Base-by-base conservation (phyloP, 371 early-diverging fungal genomes). In the Syncephalis plumigaleata region DNA sequence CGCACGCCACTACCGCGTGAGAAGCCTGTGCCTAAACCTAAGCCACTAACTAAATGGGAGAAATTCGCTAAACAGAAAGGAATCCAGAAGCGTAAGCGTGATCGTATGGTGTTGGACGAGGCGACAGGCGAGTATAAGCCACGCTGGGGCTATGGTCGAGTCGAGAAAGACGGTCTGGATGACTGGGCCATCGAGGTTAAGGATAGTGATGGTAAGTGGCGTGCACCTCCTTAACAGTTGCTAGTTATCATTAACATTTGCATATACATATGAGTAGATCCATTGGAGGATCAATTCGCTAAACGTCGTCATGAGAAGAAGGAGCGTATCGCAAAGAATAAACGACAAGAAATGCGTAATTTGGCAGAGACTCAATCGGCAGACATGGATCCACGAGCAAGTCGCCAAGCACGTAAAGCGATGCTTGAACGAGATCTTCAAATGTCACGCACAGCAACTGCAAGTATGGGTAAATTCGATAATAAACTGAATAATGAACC, bases 31-130 rank as follows among this genome's bases (percentile, higher is more conserved):
- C 91, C 94, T 46, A 84, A 84, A 65, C 81, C 74, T 36, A 84
- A 84, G 59, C 75, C 84, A 24, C 61, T 76, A 66, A 98, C 98
- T 4, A 80, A 89, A 56, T 99, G 99, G 99, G 98, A 99, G 68
- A 85, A 84, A 73, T 99, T 99, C 68, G 99, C 99, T 51, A 84
- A 89, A 63, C 71, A 73, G 54, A 99, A 98, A 72, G 97, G 97
- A 20, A 97, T 99, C 56, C 73, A 78, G 60, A 92, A 90, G 52
- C 75, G 66, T 59, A 92, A 92, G 66, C 78, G 77, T 59, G 73
- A 75, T 3, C 69, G 81, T 13, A 75, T 85, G 73, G 87, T 79
- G 39, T 94, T 58, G 59, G 89, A 96, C 59, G 97, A 97, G 50
- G 81, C 69, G 1, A 66, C 71, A 52, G 79, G 84, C 48, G 85